Evolutionary conservation across 2,329 filamentous ascomycete genomes (phyloP), one percentile per base, ranked within the genome.

Genomic region (Mariannaea elegans): DNA sequence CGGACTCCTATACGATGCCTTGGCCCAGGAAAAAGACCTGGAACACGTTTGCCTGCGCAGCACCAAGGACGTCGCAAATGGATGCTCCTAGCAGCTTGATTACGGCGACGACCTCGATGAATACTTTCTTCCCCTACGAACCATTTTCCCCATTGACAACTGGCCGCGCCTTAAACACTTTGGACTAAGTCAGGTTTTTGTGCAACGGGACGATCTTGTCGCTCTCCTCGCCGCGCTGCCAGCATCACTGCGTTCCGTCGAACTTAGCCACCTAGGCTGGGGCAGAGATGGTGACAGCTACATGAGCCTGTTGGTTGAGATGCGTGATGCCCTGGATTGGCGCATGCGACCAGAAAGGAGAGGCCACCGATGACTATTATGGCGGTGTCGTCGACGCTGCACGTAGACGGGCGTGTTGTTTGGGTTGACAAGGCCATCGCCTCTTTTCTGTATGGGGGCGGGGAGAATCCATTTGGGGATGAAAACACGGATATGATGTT

Each of bases 121-220:
- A n/a, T 19, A 61, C 36, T 61, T 53, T 1, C 29, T 69, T 7
- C 66, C 71, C 0, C 53, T 78, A 10, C 48, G 55, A 5, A 67
- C 56, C 12, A 71, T 76, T 6, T 69, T 78, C 19, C 72, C 74
- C 2, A 27, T 73, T 4, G 60, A 71, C 1, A 63, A 59, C 7
- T 75, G 71, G 75, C 45, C 60, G 4, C 59, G 59, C 0, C 64
- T 79, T 4, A 63, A 57, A 1, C 72, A 75, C 42, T 76, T 78
- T 57, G 64, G 63, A 4, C 65, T 78, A 3, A 70, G 65, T 1
- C 45, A 60, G 13, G 71, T 74, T 7, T 14, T 70, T 0, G 68
- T 77, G 1, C 50, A 45, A 18, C 57, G 70, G 31, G 42, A 60
- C 1, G 71, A 75, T 31, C 27, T 77, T 0, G 44, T 78, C 8